phyloP scores from a whole-genome alignment of 139 green algal genomes.

The Picochlorum sp. region DNA sequence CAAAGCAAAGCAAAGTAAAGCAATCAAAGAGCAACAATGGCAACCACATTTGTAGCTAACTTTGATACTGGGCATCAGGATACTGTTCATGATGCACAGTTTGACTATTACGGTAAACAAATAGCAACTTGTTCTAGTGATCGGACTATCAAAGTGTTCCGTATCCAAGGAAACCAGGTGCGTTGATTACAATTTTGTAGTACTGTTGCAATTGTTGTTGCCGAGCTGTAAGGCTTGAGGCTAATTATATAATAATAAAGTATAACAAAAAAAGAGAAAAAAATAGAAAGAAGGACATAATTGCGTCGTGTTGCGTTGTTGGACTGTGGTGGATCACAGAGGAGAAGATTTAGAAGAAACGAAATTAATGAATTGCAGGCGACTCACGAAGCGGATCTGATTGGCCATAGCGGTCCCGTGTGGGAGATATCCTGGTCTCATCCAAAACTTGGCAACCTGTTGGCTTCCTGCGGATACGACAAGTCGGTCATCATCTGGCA shows the following conservation, averaged over 20 bases:
- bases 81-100: conserved; percentile 44
- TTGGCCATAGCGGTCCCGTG: conserved; percentile 88
- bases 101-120: conserved; percentile 94
- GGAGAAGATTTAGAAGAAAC: not conserved
- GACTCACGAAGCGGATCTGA: conserved; percentile 56
- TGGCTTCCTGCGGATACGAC: conserved; percentile 90
- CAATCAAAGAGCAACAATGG: conserved; percentile 5
- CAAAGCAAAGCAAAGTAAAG: not conserved
- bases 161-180: conserved; percentile 29
- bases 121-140: conserved; percentile 90
- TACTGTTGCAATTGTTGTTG: not conserved
- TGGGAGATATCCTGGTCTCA: conserved; percentile 84
- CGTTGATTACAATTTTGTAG: not conserved
- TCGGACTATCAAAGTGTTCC: conserved; percentile 66
- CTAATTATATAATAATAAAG: too few relatives aligned
- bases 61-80: conserved; percentile 82
- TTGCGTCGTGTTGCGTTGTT: too few relatives aligned
- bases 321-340: too few relatives aligned
- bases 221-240: too few relatives aligned
- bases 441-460: conserved; percentile 83
- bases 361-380: conserved; percentile 9
- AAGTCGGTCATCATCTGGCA: conserved; percentile 89
- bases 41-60: conserved; percentile 4
- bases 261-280: too few relatives aligned
- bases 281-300: too few relatives aligned